Conservation (phyloP, 2,329 filamentous ascomycete species). For the Botryotinia globosa region DNA sequence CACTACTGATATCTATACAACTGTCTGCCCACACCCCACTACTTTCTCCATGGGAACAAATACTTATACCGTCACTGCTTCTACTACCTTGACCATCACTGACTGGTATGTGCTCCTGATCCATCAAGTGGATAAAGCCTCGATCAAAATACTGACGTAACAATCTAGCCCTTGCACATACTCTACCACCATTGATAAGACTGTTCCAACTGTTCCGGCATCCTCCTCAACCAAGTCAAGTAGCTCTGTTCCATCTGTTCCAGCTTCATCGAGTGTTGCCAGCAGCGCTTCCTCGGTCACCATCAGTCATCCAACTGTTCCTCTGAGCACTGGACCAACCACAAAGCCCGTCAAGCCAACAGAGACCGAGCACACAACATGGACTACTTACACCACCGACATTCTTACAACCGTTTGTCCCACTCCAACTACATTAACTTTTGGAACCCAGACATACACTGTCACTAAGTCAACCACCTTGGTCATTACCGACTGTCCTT, state of each 20-base stretch:
- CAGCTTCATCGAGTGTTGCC: conserved; percentile 11
- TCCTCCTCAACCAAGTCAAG: background rate
- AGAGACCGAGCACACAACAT: conserved; percentile 17
- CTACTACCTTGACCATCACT: conserved; percentile 48
- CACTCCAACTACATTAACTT: conserved; percentile 42
- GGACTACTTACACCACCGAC: conserved; percentile 19
- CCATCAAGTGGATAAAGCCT: background rate
- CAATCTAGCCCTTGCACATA: conserved; percentile 18
- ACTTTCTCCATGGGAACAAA: conserved; percentile 43
- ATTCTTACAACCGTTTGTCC: conserved; percentile 20
- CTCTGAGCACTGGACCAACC: background rate
- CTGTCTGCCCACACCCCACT: conserved; percentile 39
- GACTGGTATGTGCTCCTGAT: conserved; percentile 37
- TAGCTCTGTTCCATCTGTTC: background rate
- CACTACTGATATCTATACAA: conserved; percentile 44
- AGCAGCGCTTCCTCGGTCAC: background rate
- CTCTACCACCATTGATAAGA: conserved; percentile 14
- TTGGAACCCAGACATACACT: conserved; percentile 49
- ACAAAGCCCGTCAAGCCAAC: background rate
- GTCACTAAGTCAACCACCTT: conserved; percentile 56
- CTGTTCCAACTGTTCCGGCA: background rate
- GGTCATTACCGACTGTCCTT: conserved; percentile 49
- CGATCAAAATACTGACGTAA: background rate
- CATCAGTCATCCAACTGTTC: conserved; percentile 1
- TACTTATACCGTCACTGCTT: conserved; percentile 60